Evolutionary conservation across 345 rosid species (phyloP), one percentile per base, ranked within the genome.

Genomic region (Populus alba): DNA sequence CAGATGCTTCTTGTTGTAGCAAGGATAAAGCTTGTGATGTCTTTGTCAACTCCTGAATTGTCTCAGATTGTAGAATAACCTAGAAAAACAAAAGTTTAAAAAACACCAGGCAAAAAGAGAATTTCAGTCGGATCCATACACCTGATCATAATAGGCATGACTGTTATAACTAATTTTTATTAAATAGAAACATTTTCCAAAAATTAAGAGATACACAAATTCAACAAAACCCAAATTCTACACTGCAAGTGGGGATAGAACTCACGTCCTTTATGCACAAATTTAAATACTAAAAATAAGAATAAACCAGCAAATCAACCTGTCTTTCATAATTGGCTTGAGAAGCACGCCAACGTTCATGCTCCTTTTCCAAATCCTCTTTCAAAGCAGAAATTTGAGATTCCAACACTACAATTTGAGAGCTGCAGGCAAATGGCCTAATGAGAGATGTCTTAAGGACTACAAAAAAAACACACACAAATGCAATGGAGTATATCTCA

Each of bases 291-390:
- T 5, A 12, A 47, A 33, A 17, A 27, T 13, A 70, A 61, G 31
- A n/a, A 23, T 31, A 25, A 70, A 75, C 8, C 15, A 67, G 73
- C 75, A 76, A 73, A 20, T 8, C 66, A 61, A 96, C 99, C 98
- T 96, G 99, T 88, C 97, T 87, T 89, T 96, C 99, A 75, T 96
- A 96, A 81, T 96, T 96, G 68, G 91, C 85, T 82, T 94, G 97
- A 75, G 97, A 92, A 82, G 86, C 71, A 66, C 90, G 91, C 94
- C 98, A 89, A 76, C 89, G 85, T 77, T 88, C 93, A 82, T 92
- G 96, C 81, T 89, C 97, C 68, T 66, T 84, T 86, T 88, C 94
- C 83, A 94, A 85, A 69, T 91, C 90, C 27, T 89, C 90, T 83
- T 92, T 93, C 73, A 92, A 63, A 77, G 80, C 79, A 82, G 91